Evolutionary conservation across 345 rosid species (phyloP).

Genomic region (Acer negundo): DNA sequence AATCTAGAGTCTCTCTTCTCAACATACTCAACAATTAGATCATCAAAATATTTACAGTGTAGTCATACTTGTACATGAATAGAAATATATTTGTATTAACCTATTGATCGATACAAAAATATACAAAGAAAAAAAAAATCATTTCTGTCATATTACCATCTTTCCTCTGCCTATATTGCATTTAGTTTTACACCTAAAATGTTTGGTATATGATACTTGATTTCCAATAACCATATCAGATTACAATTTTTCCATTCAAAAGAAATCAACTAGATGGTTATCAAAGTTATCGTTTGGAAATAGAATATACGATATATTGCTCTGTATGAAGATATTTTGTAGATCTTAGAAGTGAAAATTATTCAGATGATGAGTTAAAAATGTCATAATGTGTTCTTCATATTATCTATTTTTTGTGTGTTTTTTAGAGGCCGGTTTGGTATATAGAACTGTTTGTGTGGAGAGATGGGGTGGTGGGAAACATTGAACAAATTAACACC

Average conservation of each 20-base stretch:
- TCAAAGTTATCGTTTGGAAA: neutral
- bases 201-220: too few relatives aligned
- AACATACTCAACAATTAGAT: constrained; percentile 34
- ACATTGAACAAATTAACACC: constrained; percentile 11
- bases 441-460: neutral
- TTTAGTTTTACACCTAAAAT: too few relatives aligned
- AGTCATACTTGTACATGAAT: neutral
- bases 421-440: neutral
- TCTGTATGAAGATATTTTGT: neutral
- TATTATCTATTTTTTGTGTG: neutral
- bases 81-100: too few relatives aligned
- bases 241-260: too few relatives aligned
- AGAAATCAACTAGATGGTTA: too few relatives aligned
- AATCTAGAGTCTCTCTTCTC: constrained; percentile 41
- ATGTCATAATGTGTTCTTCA: constrained; percentile 6
- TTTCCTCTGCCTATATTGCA: too few relatives aligned
- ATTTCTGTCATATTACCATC: too few relatives aligned
- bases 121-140: too few relatives aligned
- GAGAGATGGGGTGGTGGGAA: constrained; percentile 15
- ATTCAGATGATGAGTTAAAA: neutral
- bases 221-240: too few relatives aligned
- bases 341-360: neutral
- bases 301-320: too few relatives aligned
- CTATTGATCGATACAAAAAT: too few relatives aligned
- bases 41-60: neutral